These are phyloP conservation scores for Porpolomopsis calyptriformis DNA, from an alignment of 768 basidiomycete species.

Conservation along the genomic window DNA sequence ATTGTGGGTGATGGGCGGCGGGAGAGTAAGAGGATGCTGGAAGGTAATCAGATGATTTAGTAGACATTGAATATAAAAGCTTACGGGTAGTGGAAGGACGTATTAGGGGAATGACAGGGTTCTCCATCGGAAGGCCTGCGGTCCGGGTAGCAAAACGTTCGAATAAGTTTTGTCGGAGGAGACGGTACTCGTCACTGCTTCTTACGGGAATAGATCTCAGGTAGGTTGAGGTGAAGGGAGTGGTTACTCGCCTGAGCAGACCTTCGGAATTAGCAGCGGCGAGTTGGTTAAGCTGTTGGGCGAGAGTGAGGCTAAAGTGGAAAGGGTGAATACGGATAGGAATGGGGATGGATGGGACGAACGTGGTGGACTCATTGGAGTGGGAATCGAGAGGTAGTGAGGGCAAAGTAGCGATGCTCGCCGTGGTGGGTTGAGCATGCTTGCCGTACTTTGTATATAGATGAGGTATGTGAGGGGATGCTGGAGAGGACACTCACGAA, in stretches of 20 bases:
- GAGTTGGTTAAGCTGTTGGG: constrained; percentile 55
- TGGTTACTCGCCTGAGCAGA: constrained; percentile 44
- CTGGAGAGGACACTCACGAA: no score
- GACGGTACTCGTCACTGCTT: constrained; percentile 67
- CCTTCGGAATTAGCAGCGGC: constrained; percentile 58
- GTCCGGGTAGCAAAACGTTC: constrained; percentile 39
- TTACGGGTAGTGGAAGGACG: constrained; percentile 8
- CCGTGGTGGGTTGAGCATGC: no score
- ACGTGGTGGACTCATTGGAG: no score
- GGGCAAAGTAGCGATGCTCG: no score
- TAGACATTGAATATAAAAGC: neutral
- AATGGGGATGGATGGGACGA: no score
- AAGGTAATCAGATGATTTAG: neutral
- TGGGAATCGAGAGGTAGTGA: no score
- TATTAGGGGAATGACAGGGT: constrained; percentile 20
- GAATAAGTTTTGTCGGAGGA: constrained; percentile 59
- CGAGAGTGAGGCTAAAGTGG: constrained; percentile 40
- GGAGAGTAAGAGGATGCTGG: no score
- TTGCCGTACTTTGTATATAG: no score
- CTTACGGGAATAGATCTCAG: neutral
- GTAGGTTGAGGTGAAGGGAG: neutral
- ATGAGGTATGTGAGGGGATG: no score
- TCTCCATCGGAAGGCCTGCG: constrained; percentile 19
- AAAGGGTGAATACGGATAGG: no score
- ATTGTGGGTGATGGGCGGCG: neutral